phyloP scores from a whole-genome alignment of 2,329 filamentous ascomycete genomes.

The Aureobasidium musti region DNA sequence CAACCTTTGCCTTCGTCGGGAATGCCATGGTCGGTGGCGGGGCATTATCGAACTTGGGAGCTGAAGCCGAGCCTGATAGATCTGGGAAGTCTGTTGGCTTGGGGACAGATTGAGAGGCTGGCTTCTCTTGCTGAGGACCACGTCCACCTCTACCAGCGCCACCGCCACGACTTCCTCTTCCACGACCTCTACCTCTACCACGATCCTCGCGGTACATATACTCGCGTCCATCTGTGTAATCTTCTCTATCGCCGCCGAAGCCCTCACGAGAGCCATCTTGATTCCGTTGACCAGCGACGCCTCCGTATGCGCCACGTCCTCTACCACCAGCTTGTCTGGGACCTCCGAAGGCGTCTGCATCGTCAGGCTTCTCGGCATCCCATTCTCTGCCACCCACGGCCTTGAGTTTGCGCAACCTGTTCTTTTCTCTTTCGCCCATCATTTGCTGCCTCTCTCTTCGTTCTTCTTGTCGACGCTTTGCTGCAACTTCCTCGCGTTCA shows the following conservation, averaged over 20 bases:
- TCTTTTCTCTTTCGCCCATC: slow-evolving; percentile 64
- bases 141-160: slow-evolving; percentile 37
- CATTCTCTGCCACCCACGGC: slow-evolving; percentile 62
- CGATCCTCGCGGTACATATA: slow-evolving; percentile 40
- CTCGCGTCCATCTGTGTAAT: slow-evolving; percentile 41
- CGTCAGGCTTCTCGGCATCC: slow-evolving; percentile 62
- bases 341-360: slow-evolving; percentile 36
- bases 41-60: slow-evolving; percentile 33
- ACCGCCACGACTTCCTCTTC: slow-evolving; percentile 40
- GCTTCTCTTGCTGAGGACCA: slow-evolving; percentile 24
- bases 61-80: slow-evolving; percentile 44
- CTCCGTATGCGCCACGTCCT: slow-evolving; percentile 56
- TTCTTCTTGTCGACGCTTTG: slow-evolving; percentile 52
- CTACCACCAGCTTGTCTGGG: slow-evolving; percentile 47
- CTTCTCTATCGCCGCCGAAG: slow-evolving; percentile 38
- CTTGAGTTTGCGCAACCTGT: slow-evolving; percentile 60
- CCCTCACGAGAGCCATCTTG: slow-evolving; percentile 30
- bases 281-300: slow-evolving; percentile 43
- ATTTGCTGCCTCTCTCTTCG: slow-evolving; percentile 58
- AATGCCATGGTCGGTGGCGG: slow-evolving; percentile 25
- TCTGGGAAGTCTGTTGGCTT: slow-evolving; percentile 51
- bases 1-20: slow-evolving; percentile 25
- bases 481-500: slow-evolving; percentile 59
- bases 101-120: slow-evolving; percentile 39
- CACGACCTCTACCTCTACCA: slow-evolving; percentile 33